Base-by-base conservation (phyloP, 331 rosid species). In the Erythrophleum ivorense region DNA sequence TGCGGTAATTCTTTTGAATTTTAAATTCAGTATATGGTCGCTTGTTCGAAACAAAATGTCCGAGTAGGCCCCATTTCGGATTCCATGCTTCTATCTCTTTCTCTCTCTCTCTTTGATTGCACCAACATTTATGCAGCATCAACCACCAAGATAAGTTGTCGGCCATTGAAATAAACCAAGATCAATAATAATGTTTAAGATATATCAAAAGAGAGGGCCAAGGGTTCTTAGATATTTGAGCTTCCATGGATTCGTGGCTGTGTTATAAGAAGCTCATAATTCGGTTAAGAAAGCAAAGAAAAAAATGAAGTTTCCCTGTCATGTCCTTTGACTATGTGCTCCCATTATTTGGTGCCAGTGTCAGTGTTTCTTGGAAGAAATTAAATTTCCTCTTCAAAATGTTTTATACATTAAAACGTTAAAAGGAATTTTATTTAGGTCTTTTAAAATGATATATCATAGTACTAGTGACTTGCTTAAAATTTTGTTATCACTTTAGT, bases 121-220 rank as follows among this genome's bases (percentile, higher is more conserved):
- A 75, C 86, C 85, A 86, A 84, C 85, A 94, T 91, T 92, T 87
- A 92, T 87, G 91, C 83, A 84, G 85, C 54, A 84, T 87, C 97
- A 91, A 88, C 92, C 19, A 85, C 92, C 93, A 41, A 87, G 90
- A 90, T 77, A 86, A 81, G 66, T 90, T 92, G 97, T 92, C 97
- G 90, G 93, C 95, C 94, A 92, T 88, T 88, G 75, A 81, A 62
- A 70, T 76, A 81, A 84, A 50, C 66, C 43, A 69, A 71, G 15
- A 16, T n/a, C 43, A 29, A 34, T 68, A 58, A 29, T 53, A 24
- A 85, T 77, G 19, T 62, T 57, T 40, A 73, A 24, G 60, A 76
- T 64, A 76, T 63, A 73, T 31, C 40, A 36, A 36, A 59, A 24
- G 66, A 59, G 21, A 31, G 70, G 7, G 70, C 74, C 65, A 54